Conservation (phyloP, 2,329 filamentous ascomycete species). For the Penicillium sp. region DNA sequence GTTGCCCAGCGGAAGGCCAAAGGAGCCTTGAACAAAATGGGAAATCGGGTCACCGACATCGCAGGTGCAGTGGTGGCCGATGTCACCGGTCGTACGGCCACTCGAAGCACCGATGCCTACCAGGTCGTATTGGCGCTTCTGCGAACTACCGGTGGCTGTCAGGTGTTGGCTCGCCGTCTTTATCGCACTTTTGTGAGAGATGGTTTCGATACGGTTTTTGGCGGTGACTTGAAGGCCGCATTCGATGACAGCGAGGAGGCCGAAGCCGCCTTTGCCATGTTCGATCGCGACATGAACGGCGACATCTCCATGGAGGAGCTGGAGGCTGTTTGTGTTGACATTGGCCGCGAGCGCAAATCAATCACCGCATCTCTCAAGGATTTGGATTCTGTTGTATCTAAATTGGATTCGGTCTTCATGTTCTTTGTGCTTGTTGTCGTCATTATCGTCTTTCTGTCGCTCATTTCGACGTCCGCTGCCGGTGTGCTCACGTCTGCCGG, state of each 20-base stretch:
- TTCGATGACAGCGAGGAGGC: slow-evolving; percentile 83
- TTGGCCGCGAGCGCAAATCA: slow-evolving; percentile 89
- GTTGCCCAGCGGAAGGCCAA: slow-evolving; percentile 69
- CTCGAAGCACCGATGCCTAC: slow-evolving; percentile 70
- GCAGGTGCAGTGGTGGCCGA: slow-evolving; percentile 85
- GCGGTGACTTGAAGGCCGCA: slow-evolving; percentile 72
- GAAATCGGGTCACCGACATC: slow-evolving; percentile 77
- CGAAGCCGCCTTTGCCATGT: slow-evolving; percentile 83
- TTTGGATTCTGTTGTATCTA: slow-evolving; percentile 85
- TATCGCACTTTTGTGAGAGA: slow-evolving; percentile 80
- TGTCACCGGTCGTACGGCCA: slow-evolving; percentile 71
- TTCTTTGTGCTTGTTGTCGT: slow-evolving; percentile 79
- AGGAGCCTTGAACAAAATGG: slow-evolving; percentile 72
- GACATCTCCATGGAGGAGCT: slow-evolving; percentile 95
- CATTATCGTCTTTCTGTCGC: slow-evolving; percentile 79
- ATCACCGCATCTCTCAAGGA: slow-evolving; percentile 94
- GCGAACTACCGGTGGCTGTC: slow-evolving; percentile 66
- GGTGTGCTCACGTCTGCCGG: slow-evolving; percentile 86
- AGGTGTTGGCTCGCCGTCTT: slow-evolving; percentile 79
- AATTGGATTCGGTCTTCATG: slow-evolving; percentile 83
- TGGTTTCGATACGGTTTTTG: slow-evolving; percentile 69
- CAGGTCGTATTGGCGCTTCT: slow-evolving; percentile 80
- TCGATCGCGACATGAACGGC: slow-evolving; percentile 94
- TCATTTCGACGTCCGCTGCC: slow-evolving; percentile 86
- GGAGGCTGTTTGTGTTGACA: slow-evolving; percentile 88